phyloP scores from a whole-genome alignment of 2,329 filamentous ascomycete species.

The Cercospora nicotianae region DNA sequence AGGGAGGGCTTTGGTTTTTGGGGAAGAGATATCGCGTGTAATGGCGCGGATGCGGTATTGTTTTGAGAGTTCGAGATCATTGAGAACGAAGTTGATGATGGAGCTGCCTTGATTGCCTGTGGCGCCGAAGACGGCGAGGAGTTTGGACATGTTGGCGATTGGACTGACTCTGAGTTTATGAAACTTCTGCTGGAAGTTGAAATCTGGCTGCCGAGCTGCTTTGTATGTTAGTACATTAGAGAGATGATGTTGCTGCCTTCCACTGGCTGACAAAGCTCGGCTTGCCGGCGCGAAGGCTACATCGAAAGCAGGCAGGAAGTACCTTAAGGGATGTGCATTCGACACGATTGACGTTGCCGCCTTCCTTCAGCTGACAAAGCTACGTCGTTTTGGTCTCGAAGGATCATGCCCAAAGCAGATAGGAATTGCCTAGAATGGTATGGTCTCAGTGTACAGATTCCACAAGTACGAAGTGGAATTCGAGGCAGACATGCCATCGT shows the following conservation, averaged over 20 bases:
- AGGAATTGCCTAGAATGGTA: neutral
- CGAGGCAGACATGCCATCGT: no score
- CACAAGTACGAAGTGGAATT: no score
- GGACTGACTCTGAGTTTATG: no score
- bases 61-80: constrained; percentile 45
- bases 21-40: constrained; percentile 50
- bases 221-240: neutral
- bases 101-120: constrained; percentile 61
- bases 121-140: constrained; percentile 58
- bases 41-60: constrained; percentile 55
- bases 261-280: neutral
- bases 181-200: no score
- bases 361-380: neutral
- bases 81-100: constrained; percentile 48
- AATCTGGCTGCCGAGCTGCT: no score
- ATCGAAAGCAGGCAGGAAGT: neutral
- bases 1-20: constrained; percentile 46
- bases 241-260: neutral
- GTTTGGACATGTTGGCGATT: constrained; percentile 37
- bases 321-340: neutral
- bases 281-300: neutral
- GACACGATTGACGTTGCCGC: neutral
- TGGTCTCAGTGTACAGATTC: neutral
- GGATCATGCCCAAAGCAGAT: neutral
- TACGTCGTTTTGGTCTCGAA: accelerated